Evolutionary conservation across 345 rosid species (phyloP).

Genomic region (Erodium maritimum): DNA sequence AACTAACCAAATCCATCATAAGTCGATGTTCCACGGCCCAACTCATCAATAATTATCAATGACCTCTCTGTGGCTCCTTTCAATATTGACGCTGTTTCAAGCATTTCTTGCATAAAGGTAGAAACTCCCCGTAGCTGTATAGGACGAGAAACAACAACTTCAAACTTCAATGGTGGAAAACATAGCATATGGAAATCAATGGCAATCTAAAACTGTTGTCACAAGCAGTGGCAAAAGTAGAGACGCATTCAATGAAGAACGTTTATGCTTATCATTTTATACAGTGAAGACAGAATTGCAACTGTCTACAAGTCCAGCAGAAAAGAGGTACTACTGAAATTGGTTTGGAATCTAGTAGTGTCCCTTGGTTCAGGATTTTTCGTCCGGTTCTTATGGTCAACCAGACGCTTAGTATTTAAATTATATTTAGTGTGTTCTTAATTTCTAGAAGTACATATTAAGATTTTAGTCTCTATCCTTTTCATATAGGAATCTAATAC

Average conservation of each 20-base stretch:
- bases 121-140: constrained; percentile 84
- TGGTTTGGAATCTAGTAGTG: too few relatives aligned
- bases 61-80: constrained; percentile 90
- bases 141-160: constrained; percentile 5
- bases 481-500: too few relatives aligned
- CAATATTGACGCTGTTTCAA: constrained; percentile 90
- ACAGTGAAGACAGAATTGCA: too few relatives aligned
- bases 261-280: too few relatives aligned
- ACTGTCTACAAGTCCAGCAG: too few relatives aligned
- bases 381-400: too few relatives aligned
- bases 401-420: too few relatives aligned
- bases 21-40: constrained; percentile 97
- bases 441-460: too few relatives aligned
- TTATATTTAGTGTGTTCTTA: too few relatives aligned
- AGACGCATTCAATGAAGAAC: background rate
- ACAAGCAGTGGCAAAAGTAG: background rate
- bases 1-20: constrained; percentile 95
- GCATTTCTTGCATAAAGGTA: constrained; percentile 99
- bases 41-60: constrained; percentile 86
- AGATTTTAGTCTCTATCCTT: too few relatives aligned
- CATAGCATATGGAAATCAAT: background rate
- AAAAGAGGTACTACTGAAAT: too few relatives aligned
- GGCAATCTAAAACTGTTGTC: background rate
- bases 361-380: too few relatives aligned
- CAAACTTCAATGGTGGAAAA: background rate